Percentiles rank a stretch among this genome's conserved stretches.
phyloP scores from a whole-genome alignment of 1,284 basidiomycete species.

The Pseudozyma hubeiensis region DNA sequence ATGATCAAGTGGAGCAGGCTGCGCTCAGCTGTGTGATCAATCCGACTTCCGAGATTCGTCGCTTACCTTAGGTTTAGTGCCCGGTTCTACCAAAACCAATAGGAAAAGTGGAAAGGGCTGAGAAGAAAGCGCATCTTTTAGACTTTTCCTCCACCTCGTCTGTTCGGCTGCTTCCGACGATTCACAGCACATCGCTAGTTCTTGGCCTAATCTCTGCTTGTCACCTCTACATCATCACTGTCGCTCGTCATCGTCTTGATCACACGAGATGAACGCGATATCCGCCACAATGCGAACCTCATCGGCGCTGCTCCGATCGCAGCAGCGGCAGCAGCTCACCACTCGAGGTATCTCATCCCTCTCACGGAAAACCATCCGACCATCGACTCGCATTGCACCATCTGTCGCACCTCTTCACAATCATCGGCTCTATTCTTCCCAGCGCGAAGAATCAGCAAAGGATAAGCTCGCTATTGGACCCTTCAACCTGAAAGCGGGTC shows the following conservation, averaged over 20 bases:
- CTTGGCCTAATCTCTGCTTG: no score
- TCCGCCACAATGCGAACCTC: slow-evolving; percentile 14
- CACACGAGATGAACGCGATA: slow-evolving; percentile 18
- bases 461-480: slow-evolving; percentile 70
- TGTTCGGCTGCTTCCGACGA: not conserved
- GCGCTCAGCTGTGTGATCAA: not conserved
- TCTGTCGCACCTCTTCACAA: not conserved
- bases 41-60: slow-evolving; percentile 34
- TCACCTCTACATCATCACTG: no score
- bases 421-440: slow-evolving; percentile 17
- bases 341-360: slow-evolving; percentile 12
- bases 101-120: slow-evolving; percentile 11
- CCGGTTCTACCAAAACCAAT: not conserved
- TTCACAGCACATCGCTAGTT: no score
- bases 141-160: slow-evolving; percentile 8
- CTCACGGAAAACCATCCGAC: slow-evolving; percentile 6
- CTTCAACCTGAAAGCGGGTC: slow-evolving; percentile 86
- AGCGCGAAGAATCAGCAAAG: slow-evolving; percentile 45
- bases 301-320: slow-evolving; percentile 17
- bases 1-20: slow-evolving; percentile 4
- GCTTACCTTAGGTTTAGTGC: slow-evolving; percentile 24
- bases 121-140: slow-evolving; percentile 1
- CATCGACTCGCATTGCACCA: slow-evolving; percentile 1
- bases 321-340: slow-evolving; percentile 3
- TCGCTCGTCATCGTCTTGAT: not conserved